Evolutionary conservation across 2,329 filamentous ascomycete genomes (phyloP), one percentile per base, ranked within the genome.

Genomic region (Xylaria sp.): DNA sequence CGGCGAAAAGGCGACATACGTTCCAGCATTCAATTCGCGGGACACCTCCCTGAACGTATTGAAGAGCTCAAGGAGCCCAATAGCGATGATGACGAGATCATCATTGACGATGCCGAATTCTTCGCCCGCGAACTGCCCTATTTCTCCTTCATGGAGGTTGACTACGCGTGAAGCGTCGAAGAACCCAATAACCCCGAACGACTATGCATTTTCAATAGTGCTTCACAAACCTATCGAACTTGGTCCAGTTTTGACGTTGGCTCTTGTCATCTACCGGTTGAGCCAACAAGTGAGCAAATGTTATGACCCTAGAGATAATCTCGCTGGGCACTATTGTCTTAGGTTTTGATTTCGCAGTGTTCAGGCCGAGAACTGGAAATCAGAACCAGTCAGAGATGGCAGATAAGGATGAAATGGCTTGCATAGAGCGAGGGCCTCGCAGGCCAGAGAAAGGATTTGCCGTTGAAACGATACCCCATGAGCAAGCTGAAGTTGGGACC

Each of bases 121-220:
- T 66, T 71, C 46, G 67, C 68, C 23, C 66, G 65, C 18, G 70
- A 73, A 59, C 56, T 73, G 11, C 72, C 71, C 16, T 73, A 71
- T 55, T 73, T 70, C 63, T 70, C 66, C 23, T 66, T 71, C 7
- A 73, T 72, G 70, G 71, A 72, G 47, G 69, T 72, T 53, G 71
- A 73, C 52, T 72, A 71, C 37, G 63, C 61, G 11, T 65, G 42
- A 61, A 35, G 19, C 44, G 65, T 44, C 19, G 4, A 69, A 52
- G 67, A 61, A 64, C 52, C 19, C 35, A 19, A 44, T 34, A 16
- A 11, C 6, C 8, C 6, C 23, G 44, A 19, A 34, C 18, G 2
- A 44, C 47, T 48, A 5, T 42, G 13, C 16, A 16, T 16, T 16
- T 16, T 16, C 16, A 16, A 16, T 16, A 16, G 16, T 16, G 16